Evolutionary conservation across 1,139 yeast species (phyloP), one percentile per base, ranked within the genome.

Genomic region (Lodderomyces parapsilosis): DNA sequence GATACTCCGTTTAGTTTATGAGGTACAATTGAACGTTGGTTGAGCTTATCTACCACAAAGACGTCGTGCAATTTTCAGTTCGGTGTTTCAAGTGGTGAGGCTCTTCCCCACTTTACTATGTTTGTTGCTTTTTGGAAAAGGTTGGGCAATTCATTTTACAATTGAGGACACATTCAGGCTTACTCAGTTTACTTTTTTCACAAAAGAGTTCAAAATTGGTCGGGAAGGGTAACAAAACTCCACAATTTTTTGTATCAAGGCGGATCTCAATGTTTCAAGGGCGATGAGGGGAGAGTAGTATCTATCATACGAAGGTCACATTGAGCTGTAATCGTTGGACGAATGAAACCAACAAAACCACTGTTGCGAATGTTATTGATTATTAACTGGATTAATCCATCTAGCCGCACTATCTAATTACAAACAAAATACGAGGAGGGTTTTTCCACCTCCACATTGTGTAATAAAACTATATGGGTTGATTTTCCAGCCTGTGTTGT

Each of bases 101-200:
- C 18, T 20, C 18, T 20, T 15, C 37, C 37, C 37, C 37, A 17
- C 17, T 34, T n/a, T n/a, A n/a, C n/a, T n/a, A n/a, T n/a, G n/a
- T n/a, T n/a, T 34, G 17, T 18, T 14, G 17, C 9, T 15, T 6
- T 15, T 28, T 28, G 5, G 32, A 7, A 15, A 28, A 24, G 10
- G 27, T 24, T 24, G 27, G 27, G 27, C 8, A 20, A 20, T 20
- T 20, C 8, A 20, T 20, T 20, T 20, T 8, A 20, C 8, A 20
- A 6, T 20, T 20, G 23, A 8, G 8, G 23, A 5, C 8, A 20
- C 23, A 20, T 20, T 20, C 23, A 20, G 8, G 23, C 23, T 6
- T 5, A 5, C 5, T 8, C 23, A 20, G 8, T 20, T 20, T 6
- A 20, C 23, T 20, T 24, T 24, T 24, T 24, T 8, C 27, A 24